phyloP scores from a whole-genome alignment of 495 filamentous ascomycete species.

The Penicillium antarcticum region DNA sequence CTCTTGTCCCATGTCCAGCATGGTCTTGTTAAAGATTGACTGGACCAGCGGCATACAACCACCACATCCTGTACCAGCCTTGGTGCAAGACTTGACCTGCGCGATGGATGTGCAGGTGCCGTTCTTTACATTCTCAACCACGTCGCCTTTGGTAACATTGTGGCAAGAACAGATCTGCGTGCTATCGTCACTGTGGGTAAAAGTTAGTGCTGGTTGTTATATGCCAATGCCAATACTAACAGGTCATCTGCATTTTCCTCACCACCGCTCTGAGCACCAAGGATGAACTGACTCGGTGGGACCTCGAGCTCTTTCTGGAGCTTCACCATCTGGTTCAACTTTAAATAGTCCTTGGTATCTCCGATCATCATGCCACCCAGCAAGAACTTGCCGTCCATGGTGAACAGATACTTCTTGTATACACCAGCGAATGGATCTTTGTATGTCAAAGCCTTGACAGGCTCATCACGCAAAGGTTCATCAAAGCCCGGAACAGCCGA shows the following conservation, averaged over 20 bases:
- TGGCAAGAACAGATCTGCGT: conserved; percentile 96
- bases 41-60: conserved; percentile 93
- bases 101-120: conserved; percentile 82
- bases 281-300: conserved; percentile 84
- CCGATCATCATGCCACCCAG: conserved; percentile 99
- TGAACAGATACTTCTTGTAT: conserved; percentile 97
- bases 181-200: conserved; percentile 60
- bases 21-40: conserved; percentile 89
- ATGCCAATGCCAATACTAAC: conserved; percentile 32
- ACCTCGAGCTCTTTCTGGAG: conserved; percentile 78
- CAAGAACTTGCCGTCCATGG: conserved; percentile 86
- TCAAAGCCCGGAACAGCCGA: conserved; percentile 14
- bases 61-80: conserved; percentile 91
- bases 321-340: conserved; percentile 92
- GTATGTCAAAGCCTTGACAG: conserved; percentile 85
- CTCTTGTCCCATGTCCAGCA: conserved; percentile 87
- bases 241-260: conserved; percentile 71
- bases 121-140: conserved; percentile 70
- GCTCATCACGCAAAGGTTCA: conserved; percentile 34
- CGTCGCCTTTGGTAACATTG: conserved; percentile 88
- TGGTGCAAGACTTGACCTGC: conserved; percentile 90
- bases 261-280: conserved; percentile 71
- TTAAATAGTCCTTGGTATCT: conserved; percentile 91
- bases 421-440: conserved; percentile 92
- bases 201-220: background rate